Base-by-base conservation (phyloP, 306 rosid genomes). In the Prosopis cineraria region DNA sequence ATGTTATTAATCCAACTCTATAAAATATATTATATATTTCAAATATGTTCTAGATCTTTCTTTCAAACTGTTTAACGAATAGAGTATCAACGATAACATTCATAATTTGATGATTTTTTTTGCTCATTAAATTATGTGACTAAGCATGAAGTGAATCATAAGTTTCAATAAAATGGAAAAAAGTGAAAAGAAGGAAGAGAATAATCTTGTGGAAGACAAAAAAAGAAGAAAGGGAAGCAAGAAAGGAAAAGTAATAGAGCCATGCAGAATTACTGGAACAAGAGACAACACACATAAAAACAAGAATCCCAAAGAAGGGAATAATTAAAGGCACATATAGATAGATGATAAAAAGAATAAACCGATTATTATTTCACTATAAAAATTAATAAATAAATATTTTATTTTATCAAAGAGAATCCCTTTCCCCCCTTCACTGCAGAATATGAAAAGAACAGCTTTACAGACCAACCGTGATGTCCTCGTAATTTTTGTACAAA, bases 231-330 rank as follows among this genome's bases (percentile, higher is more conserved):
- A 70, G 77, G 75, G 79, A 85, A 85, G 88, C 73, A 74, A 68
- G 16, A 74, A 74, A 86, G 72, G 24, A 72, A 86, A 86, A 83
- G 87, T 77, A 72, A 66, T 45, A 17, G 6, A 77, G 76, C 40
- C 82, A 73, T 77, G 71, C 79, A 81, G 87, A 83, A 86, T 88
- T 85, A 81, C 69, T 71, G 70, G 86, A 87, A 81, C 82, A 85
- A 82, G 89, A 81, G 92, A 86, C 91, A 88, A 73, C 78, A 77
- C 70, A 85, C 78, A 88, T 79, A 84, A 83, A 91, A 88, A 86
- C 88, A 82, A 86, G 81, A 39, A 65, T 77, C 30, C 72, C 76
- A 88, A 88, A 87, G 95, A 83, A 39, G 64, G 88, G 85, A 86
- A n/a, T n/a, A n/a, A n/a, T n/a, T 85, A 84, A 85, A 88, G 89